Conservation (phyloP, 1,284 basidiomycete species). For the Xerocomus amazonicus region DNA sequence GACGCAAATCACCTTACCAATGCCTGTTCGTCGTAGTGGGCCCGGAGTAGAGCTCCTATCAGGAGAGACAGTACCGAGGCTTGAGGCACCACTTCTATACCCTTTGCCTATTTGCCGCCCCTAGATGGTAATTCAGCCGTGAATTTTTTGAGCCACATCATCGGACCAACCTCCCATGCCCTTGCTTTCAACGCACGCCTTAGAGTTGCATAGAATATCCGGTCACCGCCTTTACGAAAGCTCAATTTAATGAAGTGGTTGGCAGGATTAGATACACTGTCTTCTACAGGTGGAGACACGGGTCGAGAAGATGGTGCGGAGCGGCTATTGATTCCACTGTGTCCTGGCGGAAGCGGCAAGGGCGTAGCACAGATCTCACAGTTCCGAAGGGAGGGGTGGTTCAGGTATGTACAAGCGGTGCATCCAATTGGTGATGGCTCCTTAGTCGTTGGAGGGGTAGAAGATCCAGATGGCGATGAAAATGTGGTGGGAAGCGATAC, state of each 20-base stretch:
- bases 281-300: slow-evolving; percentile 45
- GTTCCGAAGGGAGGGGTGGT: slow-evolving; percentile 67
- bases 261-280: slow-evolving; percentile 31
- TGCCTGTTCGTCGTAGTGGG: slow-evolving; percentile 23
- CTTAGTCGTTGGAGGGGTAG: slow-evolving; percentile 16
- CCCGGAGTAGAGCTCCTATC: slow-evolving; percentile 15
- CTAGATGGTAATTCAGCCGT: slow-evolving; percentile 14
- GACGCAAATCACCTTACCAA: slow-evolving; percentile 19
- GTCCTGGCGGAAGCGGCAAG: slow-evolving; percentile 40
- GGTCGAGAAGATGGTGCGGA: slow-evolving; percentile 62
- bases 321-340: slow-evolving; percentile 36
- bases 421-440: slow-evolving; percentile 51
- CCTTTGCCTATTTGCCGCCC: slow-evolving; percentile 29
- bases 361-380: slow-evolving; percentile 90
- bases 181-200: slow-evolving; percentile 75
- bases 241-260: slow-evolving; percentile 65
- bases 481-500: slow-evolving; percentile 27
- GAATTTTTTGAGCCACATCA: background rate
- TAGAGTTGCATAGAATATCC: slow-evolving; percentile 76
- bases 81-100: slow-evolving; percentile 24
- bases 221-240: slow-evolving; percentile 90
- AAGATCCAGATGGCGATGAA: slow-evolving; percentile 16
- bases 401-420: slow-evolving; percentile 89
- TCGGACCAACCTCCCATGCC: slow-evolving; percentile 70
- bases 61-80: slow-evolving; percentile 17